Evolutionary conservation across 306 rosid species (phyloP), one percentile per base, ranked within the genome.

Genomic region (Vachellia pachyceras): DNA sequence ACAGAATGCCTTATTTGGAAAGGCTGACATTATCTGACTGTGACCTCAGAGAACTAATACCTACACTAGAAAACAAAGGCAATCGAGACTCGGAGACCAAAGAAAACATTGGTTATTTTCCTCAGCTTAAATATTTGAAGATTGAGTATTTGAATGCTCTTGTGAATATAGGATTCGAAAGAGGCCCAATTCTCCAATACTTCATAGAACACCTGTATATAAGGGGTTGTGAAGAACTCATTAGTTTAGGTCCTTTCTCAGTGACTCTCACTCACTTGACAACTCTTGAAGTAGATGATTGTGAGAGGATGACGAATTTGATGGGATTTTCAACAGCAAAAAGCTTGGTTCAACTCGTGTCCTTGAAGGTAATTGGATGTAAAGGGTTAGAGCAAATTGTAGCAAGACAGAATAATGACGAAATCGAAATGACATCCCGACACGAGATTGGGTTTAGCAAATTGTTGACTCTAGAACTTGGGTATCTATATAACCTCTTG

Each of bases 1-100:
- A 69, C 35, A 68, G 65, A 44, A 80, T 84, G 55, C 83, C 84
- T 54, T 75, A 9, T 10, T 60, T 72, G 33, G 64, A 72, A 7
- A 49, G 5, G 11, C 49, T 44, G 3, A 5, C 29, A 2, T 37
- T 60, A 40, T 25, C 3, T 0, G 1, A 0, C 1, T 55, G 14
- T n/a, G 0, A 1, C 9, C 20, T 73, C 1, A 20, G 6, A 37
- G 49, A 52, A 22, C 3, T 54, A 54, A 36, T 54, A 4, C 67
- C 54, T 0, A 17, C 17, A 5, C 22, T 15, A 45, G 14, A 45
- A 45, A 10, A 0, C 5, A 37, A 3, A 3, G 40, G 40, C 40
- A 37, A 0, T 37, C 3, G 40, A 37, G 3, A 37, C 40, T 4
- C 40, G 1, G 40, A 3, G 40, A 37, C 3, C 40, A 2, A 37